Evolutionary conservation across 805 yeast species (phyloP).

Genomic region (Candida michaelii): DNA sequence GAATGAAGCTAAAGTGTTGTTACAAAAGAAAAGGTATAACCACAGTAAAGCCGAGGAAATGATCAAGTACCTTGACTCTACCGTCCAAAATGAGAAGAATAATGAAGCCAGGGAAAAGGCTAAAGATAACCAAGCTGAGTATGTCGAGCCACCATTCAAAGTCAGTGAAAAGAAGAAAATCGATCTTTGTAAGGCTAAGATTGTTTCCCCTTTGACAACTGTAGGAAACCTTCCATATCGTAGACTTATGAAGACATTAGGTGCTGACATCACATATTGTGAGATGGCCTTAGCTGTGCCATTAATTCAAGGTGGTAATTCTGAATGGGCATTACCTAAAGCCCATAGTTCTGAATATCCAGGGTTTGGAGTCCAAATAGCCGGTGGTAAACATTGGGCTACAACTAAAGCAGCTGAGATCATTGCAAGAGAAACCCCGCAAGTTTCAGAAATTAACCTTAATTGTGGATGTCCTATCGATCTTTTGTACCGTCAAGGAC

Average conservation of each 20-base stretch:
- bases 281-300: slow-evolving; percentile 95
- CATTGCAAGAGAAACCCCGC: slow-evolving; percentile 53
- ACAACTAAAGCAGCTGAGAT: slow-evolving; percentile 92
- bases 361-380: slow-evolving; percentile 92
- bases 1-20: slow-evolving; percentile 41
- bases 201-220: slow-evolving; percentile 93
- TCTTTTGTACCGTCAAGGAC: slow-evolving; percentile 88
- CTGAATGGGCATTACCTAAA: slow-evolving; percentile 97
- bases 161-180: slow-evolving; percentile 79
- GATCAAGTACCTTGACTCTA: slow-evolving; percentile 63
- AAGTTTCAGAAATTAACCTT: slow-evolving; percentile 80
- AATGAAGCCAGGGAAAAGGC: slow-evolving; percentile 30
- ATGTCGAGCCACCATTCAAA: slow-evolving; percentile 73
- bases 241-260: slow-evolving; percentile 83
- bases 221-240: slow-evolving; percentile 97
- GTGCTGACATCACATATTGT: slow-evolving; percentile 90
- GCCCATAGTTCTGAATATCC: slow-evolving; percentile 81
- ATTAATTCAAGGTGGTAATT: slow-evolving; percentile 80
- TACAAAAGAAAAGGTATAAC: slow-evolving; percentile 63
- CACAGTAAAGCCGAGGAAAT: slow-evolving; percentile 59
- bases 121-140: slow-evolving; percentile 47
- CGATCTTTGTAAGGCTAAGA: slow-evolving; percentile 70
- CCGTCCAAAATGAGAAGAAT: slow-evolving; percentile 44
- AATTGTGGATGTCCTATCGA: slow-evolving; percentile 99
- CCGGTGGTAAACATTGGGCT: slow-evolving; percentile 89